Evolutionary conservation across 192 early-diverging fungal genomes (phyloP).

Genomic region (Backusella macrospora): DNA sequence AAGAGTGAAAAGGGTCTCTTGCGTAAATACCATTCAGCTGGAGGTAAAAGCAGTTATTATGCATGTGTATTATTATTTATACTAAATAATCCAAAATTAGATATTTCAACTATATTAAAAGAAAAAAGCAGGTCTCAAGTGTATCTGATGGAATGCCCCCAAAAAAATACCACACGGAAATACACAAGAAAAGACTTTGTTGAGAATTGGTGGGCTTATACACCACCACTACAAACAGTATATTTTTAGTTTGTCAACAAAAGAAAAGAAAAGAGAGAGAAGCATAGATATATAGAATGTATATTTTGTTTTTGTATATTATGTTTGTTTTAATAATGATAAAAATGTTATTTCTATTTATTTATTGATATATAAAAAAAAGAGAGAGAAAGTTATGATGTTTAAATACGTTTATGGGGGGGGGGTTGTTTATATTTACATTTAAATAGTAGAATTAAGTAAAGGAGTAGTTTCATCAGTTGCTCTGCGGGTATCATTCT

Average conservation of each 20-base stretch:
- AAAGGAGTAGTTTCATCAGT: constrained; percentile 18
- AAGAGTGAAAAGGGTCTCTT: not conserved
- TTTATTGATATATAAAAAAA: not conserved
- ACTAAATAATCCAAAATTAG: not conserved
- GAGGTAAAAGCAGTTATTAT: not conserved
- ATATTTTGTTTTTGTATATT: not conserved
- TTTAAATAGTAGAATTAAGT: constrained; percentile 11
- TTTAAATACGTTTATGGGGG: not conserved
- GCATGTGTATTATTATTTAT: not conserved
- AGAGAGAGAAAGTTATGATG: not conserved
- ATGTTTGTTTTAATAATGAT: constrained; percentile 4
- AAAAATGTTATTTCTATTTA: constrained; percentile 9
- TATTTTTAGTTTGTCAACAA: not conserved
- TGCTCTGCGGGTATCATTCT: not conserved
- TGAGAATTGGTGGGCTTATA: constrained; percentile 9
- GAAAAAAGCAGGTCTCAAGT: constrained; percentile 10
- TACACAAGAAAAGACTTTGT: constrained; percentile 10
- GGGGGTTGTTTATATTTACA: not conserved
- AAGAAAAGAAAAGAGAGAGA: not conserved
- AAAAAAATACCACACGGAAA: not conserved
- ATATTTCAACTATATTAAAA: not conserved
- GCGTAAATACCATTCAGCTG: not conserved
- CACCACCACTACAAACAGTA: constrained; percentile 4
- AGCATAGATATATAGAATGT: not conserved
- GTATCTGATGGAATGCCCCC: not conserved